phyloP scores from a whole-genome alignment of 257 asterid species.

The Solanum pimpinellifolium region DNA sequence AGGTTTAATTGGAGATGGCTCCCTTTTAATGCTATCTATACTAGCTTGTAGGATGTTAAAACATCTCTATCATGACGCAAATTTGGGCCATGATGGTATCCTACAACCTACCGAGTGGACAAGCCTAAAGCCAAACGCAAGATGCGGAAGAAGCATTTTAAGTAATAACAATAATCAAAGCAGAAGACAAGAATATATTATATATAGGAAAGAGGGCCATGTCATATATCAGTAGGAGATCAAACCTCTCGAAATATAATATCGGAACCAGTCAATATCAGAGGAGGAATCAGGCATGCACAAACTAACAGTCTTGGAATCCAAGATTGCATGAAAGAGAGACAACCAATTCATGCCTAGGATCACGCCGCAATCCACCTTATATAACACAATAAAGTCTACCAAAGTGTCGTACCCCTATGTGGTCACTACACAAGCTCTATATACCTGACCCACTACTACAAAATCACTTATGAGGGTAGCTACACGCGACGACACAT shows the following conservation, averaged over 20 bases:
- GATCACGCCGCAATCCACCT: neutral
- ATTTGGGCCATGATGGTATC: neutral
- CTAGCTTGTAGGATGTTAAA: neutral
- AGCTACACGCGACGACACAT: neutral
- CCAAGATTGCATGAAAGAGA: neutral
- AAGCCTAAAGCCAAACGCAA: neutral
- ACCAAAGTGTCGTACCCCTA: neutral
- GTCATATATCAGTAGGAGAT: neutral
- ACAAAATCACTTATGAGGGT: neutral
- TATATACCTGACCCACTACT: neutral
- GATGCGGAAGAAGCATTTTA: neutral
- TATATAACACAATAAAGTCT: neutral
- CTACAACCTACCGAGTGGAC: neutral
- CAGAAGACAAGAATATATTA: neutral
- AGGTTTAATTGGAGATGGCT: neutral
- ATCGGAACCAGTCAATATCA: neutral
- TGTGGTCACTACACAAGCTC: neutral
- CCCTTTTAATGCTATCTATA: neutral
- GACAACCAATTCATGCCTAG: neutral
- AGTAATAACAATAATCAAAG: neutral
- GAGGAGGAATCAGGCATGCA: neutral
- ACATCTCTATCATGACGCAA: neutral
- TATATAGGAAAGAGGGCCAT: neutral
- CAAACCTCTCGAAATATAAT: neutral
- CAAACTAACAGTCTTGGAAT: neutral